Conservation (phyloP, 148 eudicot genomes). For the Cornus controversa region DNA sequence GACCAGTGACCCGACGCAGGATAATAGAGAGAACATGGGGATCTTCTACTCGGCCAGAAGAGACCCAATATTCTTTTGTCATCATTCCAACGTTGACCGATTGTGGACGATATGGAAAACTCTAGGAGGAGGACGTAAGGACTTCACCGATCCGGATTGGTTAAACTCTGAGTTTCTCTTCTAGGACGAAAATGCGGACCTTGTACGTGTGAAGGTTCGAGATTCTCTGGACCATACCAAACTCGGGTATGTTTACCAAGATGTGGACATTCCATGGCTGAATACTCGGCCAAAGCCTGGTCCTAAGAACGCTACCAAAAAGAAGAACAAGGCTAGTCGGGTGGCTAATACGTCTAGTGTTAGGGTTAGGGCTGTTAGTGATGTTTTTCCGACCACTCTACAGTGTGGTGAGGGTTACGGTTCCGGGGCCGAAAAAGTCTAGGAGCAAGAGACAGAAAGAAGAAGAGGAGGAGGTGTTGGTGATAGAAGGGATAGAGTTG, state of each 20-base stretch:
- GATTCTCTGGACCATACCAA: constrained; percentile 65
- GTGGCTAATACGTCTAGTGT: constrained; percentile 34
- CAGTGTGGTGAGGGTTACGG: constrained; percentile 41
- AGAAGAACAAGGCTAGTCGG: constrained; percentile 11
- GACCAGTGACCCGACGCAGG: constrained; percentile 60
- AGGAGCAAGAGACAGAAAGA: constrained; percentile 61
- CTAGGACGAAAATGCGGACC: constrained; percentile 71
- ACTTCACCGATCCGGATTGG: constrained; percentile 67
- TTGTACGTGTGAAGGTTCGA: constrained; percentile 49
- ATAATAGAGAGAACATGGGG: constrained; percentile 75
- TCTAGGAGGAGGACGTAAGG: constrained; percentile 41
- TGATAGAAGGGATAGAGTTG: constrained; percentile 45
- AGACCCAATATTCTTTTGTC: constrained; percentile 73
- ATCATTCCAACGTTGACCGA: constrained; percentile 69
- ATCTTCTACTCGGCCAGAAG: constrained; percentile 77
- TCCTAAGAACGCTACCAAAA: background rate
- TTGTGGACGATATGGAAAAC: constrained; percentile 79
- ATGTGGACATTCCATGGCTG: constrained; percentile 64
- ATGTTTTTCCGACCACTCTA: constrained; percentile 44
- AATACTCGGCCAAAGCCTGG: constrained; percentile 34
- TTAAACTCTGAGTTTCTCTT: constrained; percentile 54
- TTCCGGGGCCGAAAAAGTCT: constrained; percentile 61
- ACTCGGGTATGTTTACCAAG: constrained; percentile 69
- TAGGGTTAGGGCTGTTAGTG: background rate
- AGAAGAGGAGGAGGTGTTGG: constrained; percentile 49